Percentiles rank a stretch among this genome's conserved stretches.
Conservation (phyloP, 805 yeast genomes). For the Yarrowia keelungensis region DNA sequence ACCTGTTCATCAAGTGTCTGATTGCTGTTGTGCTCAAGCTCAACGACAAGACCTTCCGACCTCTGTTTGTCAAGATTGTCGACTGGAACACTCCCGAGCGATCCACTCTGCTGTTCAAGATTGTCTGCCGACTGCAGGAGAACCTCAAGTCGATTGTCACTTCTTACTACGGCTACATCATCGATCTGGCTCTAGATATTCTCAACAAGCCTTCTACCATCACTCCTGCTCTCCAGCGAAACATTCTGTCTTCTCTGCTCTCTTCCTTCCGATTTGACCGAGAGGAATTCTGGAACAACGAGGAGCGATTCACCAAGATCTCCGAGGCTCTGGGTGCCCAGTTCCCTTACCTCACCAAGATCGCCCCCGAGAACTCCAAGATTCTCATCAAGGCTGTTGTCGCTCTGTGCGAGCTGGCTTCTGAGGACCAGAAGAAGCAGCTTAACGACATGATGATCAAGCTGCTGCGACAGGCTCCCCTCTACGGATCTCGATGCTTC, state of each 20-base stretch:
- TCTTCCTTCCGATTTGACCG: slow-evolving; percentile 87
- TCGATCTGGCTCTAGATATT: slow-evolving; percentile 71
- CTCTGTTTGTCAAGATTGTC: slow-evolving; percentile 82
- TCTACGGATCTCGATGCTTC: slow-evolving; percentile 81
- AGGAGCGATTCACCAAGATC: slow-evolving; percentile 79
- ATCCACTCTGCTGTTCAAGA: slow-evolving; percentile 77
- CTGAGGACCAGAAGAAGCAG: slow-evolving; percentile 70
- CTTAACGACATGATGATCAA: slow-evolving; percentile 68
- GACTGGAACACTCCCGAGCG: slow-evolving; percentile 77
- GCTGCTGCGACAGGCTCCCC: slow-evolving; percentile 73
- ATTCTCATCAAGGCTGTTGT: slow-evolving; percentile 81
- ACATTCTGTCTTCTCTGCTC: slow-evolving; percentile 72
- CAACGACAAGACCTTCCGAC: slow-evolving; percentile 93
- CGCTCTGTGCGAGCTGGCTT: slow-evolving; percentile 66
- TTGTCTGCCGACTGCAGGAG: slow-evolving; percentile 84
- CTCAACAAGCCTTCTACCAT: slow-evolving; percentile 60
- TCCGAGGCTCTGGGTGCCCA: slow-evolving; percentile 69
- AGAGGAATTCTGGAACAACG: slow-evolving; percentile 94
- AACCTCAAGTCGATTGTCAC: slow-evolving; percentile 87
- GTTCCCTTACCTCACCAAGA: slow-evolving; percentile 57
- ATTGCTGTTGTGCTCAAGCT: slow-evolving; percentile 83
- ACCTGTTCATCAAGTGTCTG: slow-evolving; percentile 74
- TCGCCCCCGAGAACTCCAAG: slow-evolving; percentile 62
- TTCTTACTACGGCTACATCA: slow-evolving; percentile 80
- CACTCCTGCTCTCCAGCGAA: slow-evolving; percentile 63